phyloP scores from a whole-genome alignment of 306 rosid genomes.

The Quercus robur region DNA sequence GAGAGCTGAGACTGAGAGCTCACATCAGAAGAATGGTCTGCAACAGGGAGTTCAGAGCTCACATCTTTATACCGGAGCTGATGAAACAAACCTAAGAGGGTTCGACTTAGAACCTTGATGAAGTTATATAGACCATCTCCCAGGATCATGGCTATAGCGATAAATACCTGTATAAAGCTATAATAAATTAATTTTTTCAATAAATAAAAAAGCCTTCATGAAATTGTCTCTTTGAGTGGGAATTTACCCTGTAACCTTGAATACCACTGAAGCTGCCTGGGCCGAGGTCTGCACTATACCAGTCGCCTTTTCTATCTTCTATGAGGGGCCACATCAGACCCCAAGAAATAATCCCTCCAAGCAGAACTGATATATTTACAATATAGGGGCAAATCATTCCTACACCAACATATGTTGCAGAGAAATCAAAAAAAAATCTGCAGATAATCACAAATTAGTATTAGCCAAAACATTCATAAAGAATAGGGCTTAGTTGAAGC shows the following conservation, averaged over 20 bases:
- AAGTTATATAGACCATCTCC: constrained; percentile 7
- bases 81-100: background rate
- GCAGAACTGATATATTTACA: constrained; percentile 1
- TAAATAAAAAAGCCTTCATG: background rate
- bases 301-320: background rate
- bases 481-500: background rate
- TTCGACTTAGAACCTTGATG: background rate
- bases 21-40: background rate
- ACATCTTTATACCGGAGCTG: background rate
- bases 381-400: constrained; percentile 21
- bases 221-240: background rate
- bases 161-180: background rate
- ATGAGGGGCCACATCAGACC: constrained; percentile 21
- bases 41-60: background rate
- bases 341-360: constrained; percentile 19
- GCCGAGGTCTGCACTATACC: background rate
- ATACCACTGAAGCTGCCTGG: background rate
- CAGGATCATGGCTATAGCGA: constrained; percentile 1
- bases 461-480: background rate
- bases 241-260: constrained; percentile 11
- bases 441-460: background rate
- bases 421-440: constrained; percentile 16
- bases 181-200: background rate
- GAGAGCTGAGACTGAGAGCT: background rate
- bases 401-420: constrained; percentile 4